Conservation (phyloP, 1,284 basidiomycete genomes). For the Microstroma glucosiphilum region DNA sequence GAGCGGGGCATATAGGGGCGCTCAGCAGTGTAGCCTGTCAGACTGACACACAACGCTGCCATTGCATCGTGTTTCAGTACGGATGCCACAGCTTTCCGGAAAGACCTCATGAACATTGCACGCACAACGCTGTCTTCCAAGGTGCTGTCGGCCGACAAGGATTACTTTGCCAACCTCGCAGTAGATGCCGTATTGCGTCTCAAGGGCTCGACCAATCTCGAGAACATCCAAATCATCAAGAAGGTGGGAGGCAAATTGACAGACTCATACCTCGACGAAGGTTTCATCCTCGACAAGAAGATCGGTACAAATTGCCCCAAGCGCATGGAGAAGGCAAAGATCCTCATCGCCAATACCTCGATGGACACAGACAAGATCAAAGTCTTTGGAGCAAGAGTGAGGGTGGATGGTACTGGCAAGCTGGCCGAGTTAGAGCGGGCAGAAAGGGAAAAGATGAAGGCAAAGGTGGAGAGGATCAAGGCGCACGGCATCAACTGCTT, state of each 20-base stretch:
- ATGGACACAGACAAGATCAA: slow-evolving; percentile 99
- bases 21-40: neutral
- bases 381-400: slow-evolving; percentile 91
- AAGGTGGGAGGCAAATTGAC: slow-evolving; percentile 97
- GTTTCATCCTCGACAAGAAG: slow-evolving; percentile 95
- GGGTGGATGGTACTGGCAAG: slow-evolving; percentile 92
- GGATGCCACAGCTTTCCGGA: slow-evolving; percentile 69
- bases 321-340: slow-evolving; percentile 87
- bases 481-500: slow-evolving; percentile 94
- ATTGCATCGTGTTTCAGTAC: slow-evolving; percentile 54
- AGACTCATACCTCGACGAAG: slow-evolving; percentile 96
- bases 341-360: slow-evolving; percentile 94
- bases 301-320: slow-evolving; percentile 94
- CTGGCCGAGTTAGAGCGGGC: slow-evolving; percentile 95
- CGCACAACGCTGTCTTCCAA: slow-evolving; percentile 93
- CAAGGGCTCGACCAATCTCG: slow-evolving; percentile 91
- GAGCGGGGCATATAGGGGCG: neutral
- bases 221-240: slow-evolving; percentile 99
- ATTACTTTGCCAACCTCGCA: slow-evolving; percentile 96
- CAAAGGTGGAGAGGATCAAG: slow-evolving; percentile 90
- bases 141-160: slow-evolving; percentile 93
- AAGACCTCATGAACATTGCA: slow-evolving; percentile 93
- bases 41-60: neutral
- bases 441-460: slow-evolving; percentile 99
- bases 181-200: slow-evolving; percentile 92